These are phyloP conservation scores for Cercospora sp. DNA, from an alignment of 2,329 filamentous ascomycete species.

Conservation along the genomic window DNA sequence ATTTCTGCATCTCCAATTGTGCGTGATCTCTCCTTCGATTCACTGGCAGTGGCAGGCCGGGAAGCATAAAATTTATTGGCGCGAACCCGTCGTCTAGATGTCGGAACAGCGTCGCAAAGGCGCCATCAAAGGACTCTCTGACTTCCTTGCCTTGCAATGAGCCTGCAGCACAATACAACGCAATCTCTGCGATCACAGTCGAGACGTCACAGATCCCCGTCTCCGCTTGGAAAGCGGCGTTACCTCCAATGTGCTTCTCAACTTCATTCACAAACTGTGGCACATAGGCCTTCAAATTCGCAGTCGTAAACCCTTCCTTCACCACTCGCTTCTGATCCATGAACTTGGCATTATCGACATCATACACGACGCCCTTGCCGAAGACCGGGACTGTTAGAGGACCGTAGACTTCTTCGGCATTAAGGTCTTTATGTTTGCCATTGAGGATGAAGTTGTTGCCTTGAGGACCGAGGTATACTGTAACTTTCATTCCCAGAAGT, in stretches of 20 bases:
- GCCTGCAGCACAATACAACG: conserved; percentile 85
- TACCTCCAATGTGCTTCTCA: conserved; percentile 67
- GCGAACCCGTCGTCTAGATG: conserved; percentile 91
- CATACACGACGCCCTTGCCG: conserved; percentile 83
- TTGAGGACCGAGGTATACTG: conserved; percentile 75
- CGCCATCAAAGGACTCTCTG: conserved; percentile 74
- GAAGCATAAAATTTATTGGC: conserved; percentile 84
- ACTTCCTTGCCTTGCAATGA: conserved; percentile 82
- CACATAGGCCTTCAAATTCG: conserved; percentile 74
- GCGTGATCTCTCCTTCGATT: conserved; percentile 79
- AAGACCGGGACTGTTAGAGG: conserved; percentile 72
- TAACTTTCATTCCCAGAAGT: conserved; percentile 83
- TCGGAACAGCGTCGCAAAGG: conserved; percentile 79
- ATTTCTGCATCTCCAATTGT: conserved; percentile 74
- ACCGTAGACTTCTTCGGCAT: conserved; percentile 85
- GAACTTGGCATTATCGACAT: conserved; percentile 85
- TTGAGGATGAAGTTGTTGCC: conserved; percentile 92
- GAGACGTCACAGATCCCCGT: conserved; percentile 68
- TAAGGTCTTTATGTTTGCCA: conserved; percentile 84
- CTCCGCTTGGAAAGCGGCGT: conserved; percentile 43
- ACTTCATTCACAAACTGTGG: conserved; percentile 75
- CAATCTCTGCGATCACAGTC: conserved; percentile 78
- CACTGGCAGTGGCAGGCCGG: conserved; percentile 84
- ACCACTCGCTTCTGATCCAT: conserved; percentile 95
- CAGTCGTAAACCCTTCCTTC: conserved; percentile 74